Percentiles rank a stretch among this genome's conserved stretches.
These are phyloP conservation scores for Hsuehochloa calcarea DNA, from an alignment of 176 grass and related monocot genomes.

Conservation along the genomic window DNA sequence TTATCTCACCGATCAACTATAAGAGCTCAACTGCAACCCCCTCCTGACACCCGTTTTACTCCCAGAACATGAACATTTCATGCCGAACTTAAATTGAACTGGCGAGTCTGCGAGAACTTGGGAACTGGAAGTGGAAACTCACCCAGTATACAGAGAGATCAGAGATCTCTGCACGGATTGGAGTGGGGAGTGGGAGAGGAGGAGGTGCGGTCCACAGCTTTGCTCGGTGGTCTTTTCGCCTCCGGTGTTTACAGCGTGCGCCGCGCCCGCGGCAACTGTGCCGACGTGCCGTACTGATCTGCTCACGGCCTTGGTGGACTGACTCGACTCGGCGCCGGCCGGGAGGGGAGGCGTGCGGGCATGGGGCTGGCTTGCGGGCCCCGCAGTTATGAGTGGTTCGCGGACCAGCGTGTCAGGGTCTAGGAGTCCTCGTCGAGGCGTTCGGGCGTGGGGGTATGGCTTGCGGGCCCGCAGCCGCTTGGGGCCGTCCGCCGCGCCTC, in stretches of 20 bases:
- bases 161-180: constrained; percentile 4
- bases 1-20: background rate
- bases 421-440: background rate
- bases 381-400: background rate
- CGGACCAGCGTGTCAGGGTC: background rate
- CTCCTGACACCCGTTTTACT: background rate
- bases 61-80: background rate
- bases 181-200: background rate
- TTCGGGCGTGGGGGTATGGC: background rate
- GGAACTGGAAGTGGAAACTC: background rate
- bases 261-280: background rate
- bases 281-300: background rate
- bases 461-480: background rate
- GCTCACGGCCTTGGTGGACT: background rate
- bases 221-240: background rate
- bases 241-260: background rate
- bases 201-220: background rate
- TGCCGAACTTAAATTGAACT: background rate
- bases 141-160: constrained; percentile 12
- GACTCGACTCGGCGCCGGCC: background rate
- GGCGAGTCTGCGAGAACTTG: background rate
- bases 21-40: background rate
- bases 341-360: background rate
- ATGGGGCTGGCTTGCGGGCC: background rate
- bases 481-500: background rate